phyloP scores from a whole-genome alignment of 2,329 filamentous ascomycete genomes.

The Tolypocladium album region DNA sequence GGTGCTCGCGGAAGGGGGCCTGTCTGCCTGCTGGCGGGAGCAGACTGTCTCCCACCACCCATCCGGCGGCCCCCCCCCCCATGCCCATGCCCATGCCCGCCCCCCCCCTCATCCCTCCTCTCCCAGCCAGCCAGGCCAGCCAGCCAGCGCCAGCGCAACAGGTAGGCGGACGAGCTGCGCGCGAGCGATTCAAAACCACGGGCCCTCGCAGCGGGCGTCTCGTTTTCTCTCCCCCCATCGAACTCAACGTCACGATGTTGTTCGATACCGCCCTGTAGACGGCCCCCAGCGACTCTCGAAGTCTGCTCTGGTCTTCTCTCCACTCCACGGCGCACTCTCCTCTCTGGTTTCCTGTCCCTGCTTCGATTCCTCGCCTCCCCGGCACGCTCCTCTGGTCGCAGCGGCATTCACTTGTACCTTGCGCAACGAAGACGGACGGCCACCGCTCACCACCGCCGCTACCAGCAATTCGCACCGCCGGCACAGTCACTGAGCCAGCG shows the following conservation, averaged over 20 bases:
- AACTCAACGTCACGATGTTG: conserved; percentile 41
- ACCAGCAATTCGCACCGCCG: not conserved
- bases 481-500: not conserved
- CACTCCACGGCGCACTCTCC: conserved; percentile 25
- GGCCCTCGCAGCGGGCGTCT: conserved; percentile 3
- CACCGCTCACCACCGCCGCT: not conserved
- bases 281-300: conserved; percentile 41
- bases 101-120: not conserved
- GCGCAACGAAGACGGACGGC: conserved; percentile 12
- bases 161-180: not conserved
- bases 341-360: conserved; percentile 8
- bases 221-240: conserved; percentile 29
- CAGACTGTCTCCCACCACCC: not conserved
- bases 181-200: conserved; percentile 19
- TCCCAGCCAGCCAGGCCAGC: not conserved
- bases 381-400: conserved; percentile 14
- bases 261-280: conserved; percentile 41
- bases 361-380: conserved; percentile 2
- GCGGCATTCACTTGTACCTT: conserved; percentile 43
- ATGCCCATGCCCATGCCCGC: not conserved
- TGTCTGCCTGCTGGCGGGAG: not conserved
- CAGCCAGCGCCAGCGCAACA: not conserved
- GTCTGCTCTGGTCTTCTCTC: conserved; percentile 37
- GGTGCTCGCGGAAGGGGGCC: not conserved
- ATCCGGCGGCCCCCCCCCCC: not conserved